Evolutionary conservation across 1,139 yeast genomes (phyloP).

Genomic region (Lipomyces yarrowii): DNA sequence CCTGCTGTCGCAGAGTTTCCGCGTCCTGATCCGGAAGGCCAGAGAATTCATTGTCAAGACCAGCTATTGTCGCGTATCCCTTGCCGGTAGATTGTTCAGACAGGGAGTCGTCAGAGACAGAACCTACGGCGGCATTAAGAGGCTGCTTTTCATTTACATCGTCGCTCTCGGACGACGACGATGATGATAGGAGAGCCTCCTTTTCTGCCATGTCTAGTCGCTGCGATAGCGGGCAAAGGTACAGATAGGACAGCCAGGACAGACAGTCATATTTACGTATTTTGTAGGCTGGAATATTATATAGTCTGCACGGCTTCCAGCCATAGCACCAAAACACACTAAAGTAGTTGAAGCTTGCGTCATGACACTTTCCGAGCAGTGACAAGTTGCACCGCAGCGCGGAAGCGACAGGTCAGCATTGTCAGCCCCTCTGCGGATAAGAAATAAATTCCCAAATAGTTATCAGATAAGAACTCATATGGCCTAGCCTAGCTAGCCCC

Average conservation of each 20-base stretch:
- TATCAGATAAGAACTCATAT: no score
- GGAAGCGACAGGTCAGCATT: no score
- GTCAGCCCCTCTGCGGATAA: no score
- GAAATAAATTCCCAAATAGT: no score
- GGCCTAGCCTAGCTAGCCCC: no score
- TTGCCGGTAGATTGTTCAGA: not conserved
- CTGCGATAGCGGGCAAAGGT: not conserved
- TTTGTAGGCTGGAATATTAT: not conserved
- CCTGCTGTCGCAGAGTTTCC: slow-evolving; percentile 25
- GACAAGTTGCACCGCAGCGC: no score
- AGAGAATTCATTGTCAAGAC: slow-evolving; percentile 25
- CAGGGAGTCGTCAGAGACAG: not conserved
- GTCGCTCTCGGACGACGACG: not conserved
- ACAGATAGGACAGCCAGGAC: not conserved
- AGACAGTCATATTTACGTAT: not conserved
- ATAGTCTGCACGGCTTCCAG: not conserved
- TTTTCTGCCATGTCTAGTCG: not conserved
- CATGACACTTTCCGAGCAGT: not conserved
- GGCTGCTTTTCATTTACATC: slow-evolving; percentile 4
- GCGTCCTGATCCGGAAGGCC: slow-evolving; percentile 27
- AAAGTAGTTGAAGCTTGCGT: not conserved
- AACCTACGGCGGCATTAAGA: not conserved
- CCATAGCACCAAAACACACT: not conserved
- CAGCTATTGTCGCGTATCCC: slow-evolving; percentile 24
- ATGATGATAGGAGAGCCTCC: not conserved